A percentile compares a stretch with the other conserved stretches of the same genome.
phyloP scores from a whole-genome alignment of 352 stramenopile genomes.

The Globisporangium recalcitrans region DNA sequence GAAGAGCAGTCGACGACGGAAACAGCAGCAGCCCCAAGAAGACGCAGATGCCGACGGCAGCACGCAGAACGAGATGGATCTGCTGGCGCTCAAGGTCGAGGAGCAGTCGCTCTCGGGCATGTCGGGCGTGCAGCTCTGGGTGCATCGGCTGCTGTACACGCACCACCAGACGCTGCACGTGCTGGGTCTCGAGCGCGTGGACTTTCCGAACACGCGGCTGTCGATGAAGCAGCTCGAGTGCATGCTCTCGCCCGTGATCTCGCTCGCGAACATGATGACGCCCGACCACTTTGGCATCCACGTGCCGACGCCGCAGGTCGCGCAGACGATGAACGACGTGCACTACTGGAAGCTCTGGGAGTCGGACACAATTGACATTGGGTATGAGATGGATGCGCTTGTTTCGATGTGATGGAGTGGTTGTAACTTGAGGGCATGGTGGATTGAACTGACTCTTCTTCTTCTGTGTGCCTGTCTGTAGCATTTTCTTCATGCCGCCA shows the following conservation, averaged over 20 bases:
- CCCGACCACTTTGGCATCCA: conserved; percentile 71
- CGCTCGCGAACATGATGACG: conserved; percentile 47
- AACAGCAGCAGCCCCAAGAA: conserved; percentile 13
- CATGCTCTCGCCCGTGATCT: conserved; percentile 56
- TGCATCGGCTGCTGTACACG: conserved; percentile 60
- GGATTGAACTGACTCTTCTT: not conserved
- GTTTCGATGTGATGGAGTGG: not conserved
- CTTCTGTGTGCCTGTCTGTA: conserved; percentile 14
- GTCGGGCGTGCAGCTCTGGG: conserved; percentile 60
- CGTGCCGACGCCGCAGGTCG: conserved; percentile 57
- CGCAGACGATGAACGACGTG: conserved; percentile 65
- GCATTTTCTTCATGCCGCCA: conserved; percentile 83
- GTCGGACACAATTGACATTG: conserved; percentile 78
- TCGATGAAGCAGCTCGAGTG: conserved; percentile 70
- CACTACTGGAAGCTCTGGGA: conserved; percentile 87
- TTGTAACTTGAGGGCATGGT: too few relatives aligned
- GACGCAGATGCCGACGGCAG: conserved; percentile 11
- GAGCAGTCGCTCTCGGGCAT: conserved; percentile 53
- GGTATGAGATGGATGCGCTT: conserved; percentile 22
- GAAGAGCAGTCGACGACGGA: conserved; percentile 10
- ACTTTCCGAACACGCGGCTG: conserved; percentile 66
- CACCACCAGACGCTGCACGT: conserved; percentile 54
- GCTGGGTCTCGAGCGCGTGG: conserved; percentile 38
- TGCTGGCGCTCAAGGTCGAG: conserved; percentile 26
- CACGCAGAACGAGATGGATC: conserved; percentile 18